Conservation (phyloP, 495 filamentous ascomycete genomes). For the Aspergillus nidulans region DNA sequence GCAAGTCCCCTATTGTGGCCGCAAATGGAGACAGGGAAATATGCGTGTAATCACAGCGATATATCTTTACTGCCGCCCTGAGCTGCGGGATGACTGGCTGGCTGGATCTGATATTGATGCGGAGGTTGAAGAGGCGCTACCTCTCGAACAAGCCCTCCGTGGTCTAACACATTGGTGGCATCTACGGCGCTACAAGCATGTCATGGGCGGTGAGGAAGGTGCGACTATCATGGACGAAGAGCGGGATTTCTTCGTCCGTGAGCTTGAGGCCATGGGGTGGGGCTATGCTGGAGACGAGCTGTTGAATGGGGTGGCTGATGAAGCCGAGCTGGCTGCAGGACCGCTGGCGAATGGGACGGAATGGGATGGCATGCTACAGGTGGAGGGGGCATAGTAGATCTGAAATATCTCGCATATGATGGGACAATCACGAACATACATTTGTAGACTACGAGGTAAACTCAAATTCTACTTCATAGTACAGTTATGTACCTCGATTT, state of each 20-base stretch:
- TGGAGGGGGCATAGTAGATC: constrained; percentile 28
- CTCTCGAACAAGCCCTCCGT: constrained; percentile 82
- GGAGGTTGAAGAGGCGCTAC: constrained; percentile 87
- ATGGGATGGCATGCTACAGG: constrained; percentile 44
- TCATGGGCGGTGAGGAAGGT: constrained; percentile 66
- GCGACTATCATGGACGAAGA: constrained; percentile 63
- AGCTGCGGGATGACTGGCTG: constrained; percentile 93
- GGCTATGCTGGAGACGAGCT: constrained; percentile 38
- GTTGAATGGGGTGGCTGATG: constrained; percentile 33
- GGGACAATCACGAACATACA: too few relatives aligned
- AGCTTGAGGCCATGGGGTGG: constrained; percentile 80
- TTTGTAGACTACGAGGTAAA: too few relatives aligned
- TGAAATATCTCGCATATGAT: not conserved
- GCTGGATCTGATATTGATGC: constrained; percentile 85
- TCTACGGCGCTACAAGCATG: constrained; percentile 70
- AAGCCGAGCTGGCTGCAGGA: constrained; percentile 40
- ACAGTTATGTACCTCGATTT: not conserved
- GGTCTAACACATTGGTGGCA: constrained; percentile 92
- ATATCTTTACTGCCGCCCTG: constrained; percentile 86
- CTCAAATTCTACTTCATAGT: too few relatives aligned
- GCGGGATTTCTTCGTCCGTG: constrained; percentile 82
- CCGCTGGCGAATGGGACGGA: constrained; percentile 38
- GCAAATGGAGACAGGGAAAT: constrained; percentile 96
- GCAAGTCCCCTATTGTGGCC: constrained; percentile 94
- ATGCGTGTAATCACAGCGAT: constrained; percentile 98